phyloP scores from a whole-genome alignment of 257 asterid genomes.

The Nyctanthes arbortristis region DNA sequence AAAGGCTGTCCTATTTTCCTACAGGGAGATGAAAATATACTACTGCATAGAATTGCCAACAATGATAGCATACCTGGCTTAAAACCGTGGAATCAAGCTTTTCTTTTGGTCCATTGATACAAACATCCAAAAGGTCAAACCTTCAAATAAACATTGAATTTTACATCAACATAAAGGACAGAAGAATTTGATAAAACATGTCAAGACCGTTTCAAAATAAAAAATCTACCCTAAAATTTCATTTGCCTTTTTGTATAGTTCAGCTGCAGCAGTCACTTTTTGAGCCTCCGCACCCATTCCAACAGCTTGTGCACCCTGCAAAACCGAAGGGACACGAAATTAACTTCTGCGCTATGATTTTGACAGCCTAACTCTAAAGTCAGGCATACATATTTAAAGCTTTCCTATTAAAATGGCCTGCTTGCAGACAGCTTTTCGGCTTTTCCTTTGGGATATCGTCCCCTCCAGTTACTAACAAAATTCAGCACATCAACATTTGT shows the following conservation, averaged over 20 bases:
- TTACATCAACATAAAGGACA: conserved; percentile 15
- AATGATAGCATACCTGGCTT: conserved; percentile 72
- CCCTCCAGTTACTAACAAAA: not conserved
- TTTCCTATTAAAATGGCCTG: not conserved
- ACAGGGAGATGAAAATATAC: conserved; percentile 1
- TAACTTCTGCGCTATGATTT: not conserved
- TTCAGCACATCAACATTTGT: not conserved
- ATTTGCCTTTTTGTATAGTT: conserved; percentile 75
- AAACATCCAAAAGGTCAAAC: conserved; percentile 84
- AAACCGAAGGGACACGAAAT: conserved; percentile 24
- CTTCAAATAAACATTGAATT: conserved; percentile 32
- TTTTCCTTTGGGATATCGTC: not conserved
- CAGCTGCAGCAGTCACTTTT: conserved; percentile 94
- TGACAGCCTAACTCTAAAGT: not conserved
- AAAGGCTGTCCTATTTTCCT: not conserved
- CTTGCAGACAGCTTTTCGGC: not conserved
- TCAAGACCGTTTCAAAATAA: not conserved
- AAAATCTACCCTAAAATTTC: conserved; percentile 75
- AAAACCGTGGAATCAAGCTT: conserved; percentile 91
- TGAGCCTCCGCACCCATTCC: conserved; percentile 98
- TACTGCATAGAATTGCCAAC: not conserved
- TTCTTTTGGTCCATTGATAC: conserved; percentile 94
- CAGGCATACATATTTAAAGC: not conserved
- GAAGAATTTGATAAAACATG: conserved; percentile 9
- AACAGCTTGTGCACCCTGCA: conserved; percentile 97